These are phyloP conservation scores for Beauveria australis DNA, from an alignment of 2,329 filamentous ascomycete species.

Conservation along the genomic window DNA sequence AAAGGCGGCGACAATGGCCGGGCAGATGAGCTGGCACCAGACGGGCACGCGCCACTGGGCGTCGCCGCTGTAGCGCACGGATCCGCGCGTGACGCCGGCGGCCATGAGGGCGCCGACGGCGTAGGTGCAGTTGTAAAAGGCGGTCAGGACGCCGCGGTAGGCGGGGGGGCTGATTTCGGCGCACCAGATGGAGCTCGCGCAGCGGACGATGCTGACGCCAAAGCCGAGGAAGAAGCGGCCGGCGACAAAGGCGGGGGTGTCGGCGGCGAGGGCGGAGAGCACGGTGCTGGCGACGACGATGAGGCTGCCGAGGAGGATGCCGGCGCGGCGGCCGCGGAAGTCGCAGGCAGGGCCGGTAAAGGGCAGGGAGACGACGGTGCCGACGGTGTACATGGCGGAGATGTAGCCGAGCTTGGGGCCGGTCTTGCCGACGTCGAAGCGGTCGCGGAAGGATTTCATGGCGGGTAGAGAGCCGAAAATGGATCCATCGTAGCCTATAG, in stretches of 20 bases:
- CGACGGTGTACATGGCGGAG: conserved; percentile 10
- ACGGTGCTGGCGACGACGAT: conserved; percentile 27
- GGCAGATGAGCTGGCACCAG: conserved; percentile 24
- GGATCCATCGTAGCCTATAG: conserved; percentile 35
- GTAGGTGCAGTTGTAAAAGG: conserved; percentile 31
- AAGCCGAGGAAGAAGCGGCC: conserved; percentile 57
- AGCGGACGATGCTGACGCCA: conserved; percentile 28
- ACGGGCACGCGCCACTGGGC: conserved; percentile 23
- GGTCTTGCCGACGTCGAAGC: background rate
- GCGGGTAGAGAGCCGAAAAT: conserved; percentile 41
- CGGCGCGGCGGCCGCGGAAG: conserved; percentile 3
- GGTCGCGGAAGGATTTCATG: conserved; percentile 7
- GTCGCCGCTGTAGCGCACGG: conserved; percentile 21
- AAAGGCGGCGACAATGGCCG: conserved; percentile 3
- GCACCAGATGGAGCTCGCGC: conserved; percentile 30
- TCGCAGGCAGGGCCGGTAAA: conserved; percentile 24
- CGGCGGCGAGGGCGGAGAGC: conserved; percentile 34
- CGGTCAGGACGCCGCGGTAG: conserved; percentile 31
- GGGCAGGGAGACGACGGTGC: conserved; percentile 2
- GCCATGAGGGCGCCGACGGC: conserved; percentile 38
- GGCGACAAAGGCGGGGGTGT: conserved; percentile 37
- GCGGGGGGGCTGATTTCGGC: conserved; percentile 35
- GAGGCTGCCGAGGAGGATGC: conserved; percentile 4
- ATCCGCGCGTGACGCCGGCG: conserved; percentile 35
- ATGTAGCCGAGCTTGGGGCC: conserved; percentile 8